phyloP scores from a whole-genome alignment of 2,329 filamentous ascomycete species.

The Amesomyces nigricolor region DNA sequence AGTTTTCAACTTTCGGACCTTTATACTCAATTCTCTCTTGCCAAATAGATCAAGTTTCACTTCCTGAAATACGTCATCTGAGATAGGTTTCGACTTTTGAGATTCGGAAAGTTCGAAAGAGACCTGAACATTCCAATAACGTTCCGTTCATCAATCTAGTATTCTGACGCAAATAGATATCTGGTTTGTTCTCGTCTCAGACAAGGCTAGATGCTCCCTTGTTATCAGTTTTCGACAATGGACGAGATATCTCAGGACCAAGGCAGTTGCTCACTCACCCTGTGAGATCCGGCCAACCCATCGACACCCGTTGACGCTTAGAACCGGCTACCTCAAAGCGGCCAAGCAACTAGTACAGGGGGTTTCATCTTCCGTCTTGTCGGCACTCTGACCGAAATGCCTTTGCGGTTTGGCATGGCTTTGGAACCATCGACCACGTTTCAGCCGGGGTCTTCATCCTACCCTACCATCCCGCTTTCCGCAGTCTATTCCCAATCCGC shows the following conservation, averaged over 20 bases:
- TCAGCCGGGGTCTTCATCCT: conserved; percentile 22
- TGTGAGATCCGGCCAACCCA: not conserved
- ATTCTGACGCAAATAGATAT: too few species aligned
- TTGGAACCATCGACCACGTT: conserved; percentile 27
- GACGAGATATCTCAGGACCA: conserved; percentile 10
- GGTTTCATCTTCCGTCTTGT: conserved; percentile 31
- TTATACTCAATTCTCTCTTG: too few species aligned
- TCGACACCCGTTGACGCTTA: not conserved
- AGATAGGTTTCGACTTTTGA: too few species aligned
- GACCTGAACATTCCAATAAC: too few species aligned
- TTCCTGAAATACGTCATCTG: too few species aligned
- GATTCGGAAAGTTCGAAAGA: too few species aligned
- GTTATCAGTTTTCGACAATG: conserved; percentile 8
- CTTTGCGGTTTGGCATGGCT: conserved; percentile 29
- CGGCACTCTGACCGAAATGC: conserved; percentile 21
- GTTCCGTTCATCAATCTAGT: too few species aligned
- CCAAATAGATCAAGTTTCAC: too few species aligned
- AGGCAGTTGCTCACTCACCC: not conserved
- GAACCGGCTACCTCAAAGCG: conserved; percentile 13
- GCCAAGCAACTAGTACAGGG: conserved; percentile 24
- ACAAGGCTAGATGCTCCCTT: not conserved
- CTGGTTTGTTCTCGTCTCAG: too few species aligned
- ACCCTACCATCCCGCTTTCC: conserved; percentile 5
- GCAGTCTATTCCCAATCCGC: conserved; percentile 9
- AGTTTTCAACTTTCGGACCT: too few species aligned